These are phyloP conservation scores for Chenopodium quinoa DNA, from an alignment of 148 eudicot species.

Conservation along the genomic window DNA sequence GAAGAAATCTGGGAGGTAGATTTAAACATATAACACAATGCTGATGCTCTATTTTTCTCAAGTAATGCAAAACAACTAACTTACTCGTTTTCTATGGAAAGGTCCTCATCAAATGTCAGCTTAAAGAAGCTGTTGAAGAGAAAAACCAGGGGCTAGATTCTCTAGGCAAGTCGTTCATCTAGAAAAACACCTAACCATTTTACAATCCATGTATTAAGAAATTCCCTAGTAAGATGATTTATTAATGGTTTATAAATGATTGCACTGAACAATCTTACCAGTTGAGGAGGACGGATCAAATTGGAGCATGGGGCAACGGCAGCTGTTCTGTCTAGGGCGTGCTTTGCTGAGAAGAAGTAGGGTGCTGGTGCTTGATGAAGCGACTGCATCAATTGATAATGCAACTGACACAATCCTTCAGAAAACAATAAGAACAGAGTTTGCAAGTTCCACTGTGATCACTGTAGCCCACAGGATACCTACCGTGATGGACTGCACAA, in stretches of 20 bases:
- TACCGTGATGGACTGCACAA: slow-evolving; percentile 88
- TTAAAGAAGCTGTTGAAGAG: slow-evolving; percentile 61
- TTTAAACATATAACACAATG: background rate
- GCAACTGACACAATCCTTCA: slow-evolving; percentile 41
- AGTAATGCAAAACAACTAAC: background rate
- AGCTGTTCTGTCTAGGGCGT: slow-evolving; percentile 74
- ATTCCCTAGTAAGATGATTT: background rate
- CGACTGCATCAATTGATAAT: slow-evolving; percentile 67
- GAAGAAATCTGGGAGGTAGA: slow-evolving; percentile 85
- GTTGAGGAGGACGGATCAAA: slow-evolving; percentile 81
- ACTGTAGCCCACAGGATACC: slow-evolving; percentile 88
- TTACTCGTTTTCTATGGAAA: slow-evolving; percentile 5
- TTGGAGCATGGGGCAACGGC: slow-evolving; percentile 95
- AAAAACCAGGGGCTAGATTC: slow-evolving; percentile 62
- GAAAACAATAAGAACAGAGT: slow-evolving; percentile 67
- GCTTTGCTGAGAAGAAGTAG: slow-evolving; percentile 74
- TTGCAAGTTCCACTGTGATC: slow-evolving; percentile 72
- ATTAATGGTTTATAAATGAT: background rate
- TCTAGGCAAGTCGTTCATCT: slow-evolving; percentile 37
- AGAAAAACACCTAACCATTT: background rate
- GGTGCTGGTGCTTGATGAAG: slow-evolving; percentile 78
- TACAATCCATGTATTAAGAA: background rate
- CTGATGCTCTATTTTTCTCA: background rate
- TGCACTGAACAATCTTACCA: slow-evolving; percentile 16
- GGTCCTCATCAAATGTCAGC: slow-evolving; percentile 83